Conservation (phyloP, 495 filamentous ascomycete genomes). For the Cercophora newfieldiana region DNA sequence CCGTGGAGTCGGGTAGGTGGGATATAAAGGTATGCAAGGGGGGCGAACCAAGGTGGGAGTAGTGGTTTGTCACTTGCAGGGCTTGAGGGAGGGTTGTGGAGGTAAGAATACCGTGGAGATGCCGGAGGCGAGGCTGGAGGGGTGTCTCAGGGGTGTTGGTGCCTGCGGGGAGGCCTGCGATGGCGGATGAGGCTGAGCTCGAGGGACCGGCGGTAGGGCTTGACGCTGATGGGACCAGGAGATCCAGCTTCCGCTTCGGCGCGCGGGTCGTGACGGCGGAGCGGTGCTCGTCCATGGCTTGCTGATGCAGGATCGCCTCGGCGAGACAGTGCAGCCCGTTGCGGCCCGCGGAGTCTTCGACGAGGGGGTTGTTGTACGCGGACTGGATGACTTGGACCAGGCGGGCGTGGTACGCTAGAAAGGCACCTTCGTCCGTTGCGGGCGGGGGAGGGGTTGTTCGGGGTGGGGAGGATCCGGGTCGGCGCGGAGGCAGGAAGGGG, state of each 20-base stretch:
- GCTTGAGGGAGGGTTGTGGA: constrained; percentile 11
- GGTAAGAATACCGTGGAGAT: constrained; percentile 37
- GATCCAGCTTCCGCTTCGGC: constrained; percentile 23
- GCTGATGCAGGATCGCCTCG: constrained; percentile 39
- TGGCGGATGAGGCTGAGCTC: not conserved
- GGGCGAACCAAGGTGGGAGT: constrained; percentile 43
- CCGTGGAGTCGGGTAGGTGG: constrained; percentile 42
- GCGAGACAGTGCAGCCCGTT: constrained; percentile 54
- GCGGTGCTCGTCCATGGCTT: constrained; percentile 29
- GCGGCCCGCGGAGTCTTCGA: constrained; percentile 45
- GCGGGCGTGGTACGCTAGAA: constrained; percentile 31
- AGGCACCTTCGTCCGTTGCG: constrained; percentile 17
- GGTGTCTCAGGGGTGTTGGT: constrained; percentile 11
- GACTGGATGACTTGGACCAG: constrained; percentile 40
- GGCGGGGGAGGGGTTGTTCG: not conserved
- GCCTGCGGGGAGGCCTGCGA: no score
- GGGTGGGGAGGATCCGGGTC: constrained; percentile 3
- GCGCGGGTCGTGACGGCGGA: constrained; percentile 6
- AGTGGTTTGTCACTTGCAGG: constrained; percentile 40
- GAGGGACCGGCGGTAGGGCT: not conserved
- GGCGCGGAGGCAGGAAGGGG: constrained; percentile 22
- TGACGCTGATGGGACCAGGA: not conserved
- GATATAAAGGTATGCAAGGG: constrained; percentile 49
- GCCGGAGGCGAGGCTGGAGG: constrained; percentile 31
- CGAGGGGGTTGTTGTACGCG: constrained; percentile 29